These are phyloP conservation scores for Ceratocystis alfenasii DNA, from an alignment of 2,329 filamentous ascomycete genomes.

Conservation along the genomic window DNA sequence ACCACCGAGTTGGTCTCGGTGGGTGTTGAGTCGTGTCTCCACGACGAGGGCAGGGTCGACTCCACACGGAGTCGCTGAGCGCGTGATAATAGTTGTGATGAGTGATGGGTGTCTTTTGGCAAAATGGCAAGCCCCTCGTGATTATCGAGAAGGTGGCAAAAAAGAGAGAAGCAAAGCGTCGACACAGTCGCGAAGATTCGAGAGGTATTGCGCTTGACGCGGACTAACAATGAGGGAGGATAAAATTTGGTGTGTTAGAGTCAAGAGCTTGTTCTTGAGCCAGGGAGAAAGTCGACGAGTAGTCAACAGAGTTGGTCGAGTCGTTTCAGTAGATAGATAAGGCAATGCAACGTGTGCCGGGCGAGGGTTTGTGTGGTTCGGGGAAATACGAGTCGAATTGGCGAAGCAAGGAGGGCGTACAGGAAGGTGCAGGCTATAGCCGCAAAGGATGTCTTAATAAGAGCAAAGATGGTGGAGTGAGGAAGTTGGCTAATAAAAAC, in stretches of 20 bases:
- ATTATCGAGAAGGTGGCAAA: neutral
- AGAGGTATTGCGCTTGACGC: no score
- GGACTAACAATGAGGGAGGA: no score
- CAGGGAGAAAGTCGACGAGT: no score
- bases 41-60: constrained; percentile 21
- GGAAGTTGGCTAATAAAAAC: neutral
- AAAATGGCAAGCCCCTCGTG: neutral
- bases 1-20: constrained; percentile 23
- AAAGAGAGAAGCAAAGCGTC: no score
- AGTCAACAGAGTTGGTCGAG: no score
- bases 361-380: neutral
- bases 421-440: neutral
- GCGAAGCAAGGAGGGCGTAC: neutral
- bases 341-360: neutral
- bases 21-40: constrained; percentile 22
- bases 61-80: constrained; percentile 20
- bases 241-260: no score
- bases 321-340: neutral
- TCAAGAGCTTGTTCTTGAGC: no score
- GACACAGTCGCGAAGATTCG: no score
- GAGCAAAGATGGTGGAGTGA: neutral
- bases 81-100: neutral
- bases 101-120: constrained; percentile 8
- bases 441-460: neutral
- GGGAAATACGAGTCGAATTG: constrained; percentile 3